phyloP scores from a whole-genome alignment of 805 yeast species.

The Clavispora vitiphila region DNA sequence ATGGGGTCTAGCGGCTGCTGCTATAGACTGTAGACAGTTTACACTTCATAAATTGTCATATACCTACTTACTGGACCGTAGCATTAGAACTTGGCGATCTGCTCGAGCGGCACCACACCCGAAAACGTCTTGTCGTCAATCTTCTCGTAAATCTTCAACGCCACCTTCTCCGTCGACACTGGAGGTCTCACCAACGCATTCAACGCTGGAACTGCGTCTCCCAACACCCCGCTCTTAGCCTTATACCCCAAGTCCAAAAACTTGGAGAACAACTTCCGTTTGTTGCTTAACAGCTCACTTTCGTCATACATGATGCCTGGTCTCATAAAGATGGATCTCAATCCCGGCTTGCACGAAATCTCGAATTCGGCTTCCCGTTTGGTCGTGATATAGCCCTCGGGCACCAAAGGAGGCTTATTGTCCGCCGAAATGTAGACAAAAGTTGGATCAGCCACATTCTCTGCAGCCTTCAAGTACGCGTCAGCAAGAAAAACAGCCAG shows the following conservation, averaged over 20 bases:
- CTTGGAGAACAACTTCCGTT: constrained; percentile 39
- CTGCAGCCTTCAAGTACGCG: constrained; percentile 32
- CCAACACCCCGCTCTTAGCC: constrained; percentile 39
- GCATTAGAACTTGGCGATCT: constrained; percentile 14
- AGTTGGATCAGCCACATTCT: constrained; percentile 19
- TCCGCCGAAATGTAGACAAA: constrained; percentile 84
- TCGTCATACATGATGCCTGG: constrained; percentile 84
- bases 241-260: constrained; percentile 40
- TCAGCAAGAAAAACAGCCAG: constrained; percentile 65
- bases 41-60: background rate
- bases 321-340: constrained; percentile 62
- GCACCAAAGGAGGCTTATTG: constrained; percentile 55
- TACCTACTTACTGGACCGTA: too few relatives aligned
- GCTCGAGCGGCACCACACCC: constrained; percentile 60
- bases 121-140: constrained; percentile 44
- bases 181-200: constrained; percentile 52
- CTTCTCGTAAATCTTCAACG: constrained; percentile 51
- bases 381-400: constrained; percentile 65
- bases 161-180: constrained; percentile 65
- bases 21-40: background rate
- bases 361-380: constrained; percentile 75
- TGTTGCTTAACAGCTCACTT: constrained; percentile 20
- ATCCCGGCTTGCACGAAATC: constrained; percentile 36
- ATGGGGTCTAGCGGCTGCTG: constrained; percentile 7
- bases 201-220: constrained; percentile 25